A percentile compares a stretch with the other conserved stretches of the same genome.
Evolutionary conservation across 164 flowering plant species (phyloP).

Genomic region (Pachysandra terminalis): DNA sequence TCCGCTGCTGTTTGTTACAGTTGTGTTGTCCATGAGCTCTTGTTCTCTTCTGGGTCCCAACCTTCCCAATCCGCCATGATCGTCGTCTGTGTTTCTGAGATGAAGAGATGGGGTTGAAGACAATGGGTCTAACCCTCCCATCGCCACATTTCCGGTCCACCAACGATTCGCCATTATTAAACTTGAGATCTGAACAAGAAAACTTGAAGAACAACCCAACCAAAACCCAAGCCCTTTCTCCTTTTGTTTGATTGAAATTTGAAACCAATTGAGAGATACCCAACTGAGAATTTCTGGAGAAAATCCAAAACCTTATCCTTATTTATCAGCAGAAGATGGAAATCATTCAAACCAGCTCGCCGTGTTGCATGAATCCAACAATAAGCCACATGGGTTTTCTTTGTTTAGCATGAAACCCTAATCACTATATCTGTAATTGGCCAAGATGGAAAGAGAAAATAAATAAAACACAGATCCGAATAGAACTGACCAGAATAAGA

Average conservation of each 20-base stretch:
- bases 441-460: constrained; percentile 2
- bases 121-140: constrained; percentile 48
- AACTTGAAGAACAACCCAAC: neutral
- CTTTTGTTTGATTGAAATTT: no score
- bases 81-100: constrained; percentile 43
- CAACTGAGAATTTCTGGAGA: no score
- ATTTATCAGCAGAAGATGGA: neutral
- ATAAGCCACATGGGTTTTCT: constrained; percentile 20
- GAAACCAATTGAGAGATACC: constrained; percentile 7
- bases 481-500: constrained; percentile 8
- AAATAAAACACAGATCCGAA: constrained; percentile 2
- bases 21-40: constrained; percentile 31
- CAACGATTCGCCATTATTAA: constrained; percentile 66
- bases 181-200: neutral
- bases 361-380: constrained; percentile 18
- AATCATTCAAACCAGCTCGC: neutral
- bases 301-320: constrained; percentile 38
- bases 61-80: constrained; percentile 23
- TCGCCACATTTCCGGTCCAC: constrained; percentile 76
- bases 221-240: neutral
- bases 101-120: constrained; percentile 43
- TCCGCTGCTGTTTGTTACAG: constrained; percentile 26
- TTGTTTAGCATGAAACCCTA: constrained; percentile 35
- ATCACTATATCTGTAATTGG: constrained; percentile 2
- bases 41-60: constrained; percentile 36